Evolutionary conservation across 2,329 filamentous ascomycete genomes (phyloP).

Genomic region (Botrytis paeoniae): DNA sequence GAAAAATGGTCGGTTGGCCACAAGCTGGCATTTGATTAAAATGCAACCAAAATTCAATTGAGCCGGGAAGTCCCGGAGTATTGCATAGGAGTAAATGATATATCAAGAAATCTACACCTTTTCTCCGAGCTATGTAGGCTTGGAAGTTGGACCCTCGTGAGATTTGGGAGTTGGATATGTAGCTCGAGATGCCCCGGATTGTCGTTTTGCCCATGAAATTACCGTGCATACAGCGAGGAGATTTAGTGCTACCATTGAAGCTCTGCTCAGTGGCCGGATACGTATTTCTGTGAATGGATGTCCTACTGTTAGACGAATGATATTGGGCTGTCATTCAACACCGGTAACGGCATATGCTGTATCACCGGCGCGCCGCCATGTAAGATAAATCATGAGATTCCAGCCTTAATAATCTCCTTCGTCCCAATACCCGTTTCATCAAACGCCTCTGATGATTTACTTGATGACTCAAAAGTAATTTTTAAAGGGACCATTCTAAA

Average conservation of each 20-base stretch:
- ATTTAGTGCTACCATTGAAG: background rate
- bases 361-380: background rate
- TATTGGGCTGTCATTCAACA: background rate
- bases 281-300: background rate
- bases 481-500: background rate
- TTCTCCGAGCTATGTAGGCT: background rate
- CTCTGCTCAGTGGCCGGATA: background rate
- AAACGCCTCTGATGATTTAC: conserved; percentile 6
- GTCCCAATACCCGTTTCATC: conserved; percentile 6
- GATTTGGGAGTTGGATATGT: background rate
- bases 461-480: background rate
- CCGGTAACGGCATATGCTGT: conserved; percentile 3
- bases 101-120: background rate
- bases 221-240: background rate
- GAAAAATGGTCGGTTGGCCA: background rate
- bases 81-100: conserved; percentile 11
- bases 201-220: background rate
- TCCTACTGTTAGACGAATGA: background rate
- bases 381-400: background rate
- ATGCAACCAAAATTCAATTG: background rate
- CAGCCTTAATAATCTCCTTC: background rate
- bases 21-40: conserved; percentile 5
- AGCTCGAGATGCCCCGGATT: background rate
- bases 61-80: background rate
- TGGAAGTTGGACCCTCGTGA: background rate